Evolutionary conservation across 2,329 filamentous ascomycete genomes (phyloP), one percentile per base, ranked within the genome.

Genomic region (Pyricularia pennisetigena): DNA sequence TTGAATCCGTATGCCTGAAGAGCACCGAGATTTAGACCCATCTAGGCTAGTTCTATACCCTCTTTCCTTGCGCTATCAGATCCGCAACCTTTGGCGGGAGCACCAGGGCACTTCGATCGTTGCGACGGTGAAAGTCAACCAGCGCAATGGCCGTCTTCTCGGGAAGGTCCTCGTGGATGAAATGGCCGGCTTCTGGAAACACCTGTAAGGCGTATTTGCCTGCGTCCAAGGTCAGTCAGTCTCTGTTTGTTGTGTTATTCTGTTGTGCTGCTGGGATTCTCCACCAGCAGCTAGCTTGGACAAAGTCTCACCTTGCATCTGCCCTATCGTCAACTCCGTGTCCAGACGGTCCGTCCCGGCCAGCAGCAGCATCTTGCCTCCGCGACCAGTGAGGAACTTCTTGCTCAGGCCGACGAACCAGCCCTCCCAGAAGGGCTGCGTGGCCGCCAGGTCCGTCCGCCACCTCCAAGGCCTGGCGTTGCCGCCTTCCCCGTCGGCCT

Each of bases 171-270:
- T 99, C 95, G 72, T 99, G 95, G 68, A 99, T 88, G 75, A 99
- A 99, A 77, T 99, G 95, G 0, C 95, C 95, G 1, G 95, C 93
- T 76, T 97, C 92, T 0, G 95, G 94, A 73, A 98, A 91, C 7
- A 99, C 94, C 73, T 97, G 92, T 64, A 99, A 82, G 69, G 97
- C 93, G 76, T 98, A 99, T 83, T 98, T 98, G 5, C 94, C 90
- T 88, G 70, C 20, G 2, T 3, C 32, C 9, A 29, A 28, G 69
- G 28, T 69, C 69, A 69, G 28, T 69, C 69, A 73, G 61, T 14
- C 32, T 71, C 64, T 23, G 16, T 29, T 29, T 2, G 12, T n/a
- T 23, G n/a, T 4, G 24, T n/a, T n/a, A n/a, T n/a, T n/a, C n/a
- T n/a, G n/a, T n/a, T n/a, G n/a, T n/a, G n/a, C n/a, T n/a, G n/a